Conservation (phyloP, 2,329 filamentous ascomycete species). For the Monilinia fructigena region DNA sequence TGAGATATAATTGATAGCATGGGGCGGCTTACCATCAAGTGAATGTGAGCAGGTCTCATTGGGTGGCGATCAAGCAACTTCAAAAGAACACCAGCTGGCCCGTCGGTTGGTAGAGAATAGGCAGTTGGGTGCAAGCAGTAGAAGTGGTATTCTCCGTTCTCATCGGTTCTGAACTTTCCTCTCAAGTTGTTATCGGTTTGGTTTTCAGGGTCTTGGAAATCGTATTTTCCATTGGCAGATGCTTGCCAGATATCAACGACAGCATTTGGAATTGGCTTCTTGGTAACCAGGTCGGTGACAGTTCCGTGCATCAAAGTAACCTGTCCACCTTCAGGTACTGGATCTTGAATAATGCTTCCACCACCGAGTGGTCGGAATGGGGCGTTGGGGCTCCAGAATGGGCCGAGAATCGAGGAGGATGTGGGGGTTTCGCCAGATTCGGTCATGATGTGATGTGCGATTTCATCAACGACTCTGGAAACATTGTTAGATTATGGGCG, state of each 20-base stretch:
- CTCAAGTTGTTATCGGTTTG: slow-evolving; percentile 59
- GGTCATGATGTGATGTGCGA: slow-evolving; percentile 33
- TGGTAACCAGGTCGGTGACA: slow-evolving; percentile 46
- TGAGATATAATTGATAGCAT: not conserved
- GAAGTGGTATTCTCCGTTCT: slow-evolving; percentile 54
- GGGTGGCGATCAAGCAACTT: slow-evolving; percentile 54
- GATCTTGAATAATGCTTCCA: slow-evolving; percentile 57
- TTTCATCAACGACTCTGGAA: slow-evolving; percentile 59
- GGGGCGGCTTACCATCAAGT: slow-evolving; percentile 47
- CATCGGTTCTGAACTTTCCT: slow-evolving; percentile 59
- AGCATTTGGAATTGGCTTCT: slow-evolving; percentile 44
- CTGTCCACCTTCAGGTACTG: slow-evolving; percentile 51
- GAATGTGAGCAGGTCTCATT: slow-evolving; percentile 59
- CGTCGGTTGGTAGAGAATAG: slow-evolving; percentile 45
- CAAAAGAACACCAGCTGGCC: slow-evolving; percentile 54
- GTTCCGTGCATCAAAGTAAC: slow-evolving; percentile 58
- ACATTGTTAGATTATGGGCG: slow-evolving; percentile 10
- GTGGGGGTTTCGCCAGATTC: slow-evolving; percentile 31
- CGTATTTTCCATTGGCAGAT: slow-evolving; percentile 55
- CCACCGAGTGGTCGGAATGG: slow-evolving; percentile 68
- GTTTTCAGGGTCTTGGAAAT: slow-evolving; percentile 62
- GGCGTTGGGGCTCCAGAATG: slow-evolving; percentile 76
- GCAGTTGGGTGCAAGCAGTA: slow-evolving; percentile 50
- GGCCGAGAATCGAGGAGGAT: slow-evolving; percentile 75
- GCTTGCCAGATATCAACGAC: slow-evolving; percentile 67